These are phyloP conservation scores for Suillus decipiens DNA, from an alignment of 768 basidiomycete genomes.

Conservation along the genomic window DNA sequence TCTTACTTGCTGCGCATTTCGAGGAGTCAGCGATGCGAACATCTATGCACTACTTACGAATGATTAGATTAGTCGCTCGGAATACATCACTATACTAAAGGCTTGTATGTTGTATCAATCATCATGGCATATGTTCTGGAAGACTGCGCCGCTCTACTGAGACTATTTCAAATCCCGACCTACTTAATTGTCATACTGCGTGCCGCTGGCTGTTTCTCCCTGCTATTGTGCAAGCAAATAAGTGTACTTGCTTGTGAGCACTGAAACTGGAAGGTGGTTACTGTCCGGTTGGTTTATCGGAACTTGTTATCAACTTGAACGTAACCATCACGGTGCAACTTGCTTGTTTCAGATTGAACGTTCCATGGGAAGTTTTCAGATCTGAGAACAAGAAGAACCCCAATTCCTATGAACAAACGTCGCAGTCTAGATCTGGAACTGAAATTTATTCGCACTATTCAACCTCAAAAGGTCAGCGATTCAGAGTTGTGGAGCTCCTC, in stretches of 20 bases:
- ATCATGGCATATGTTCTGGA: not conserved
- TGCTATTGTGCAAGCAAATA: not conserved
- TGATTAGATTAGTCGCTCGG: not conserved
- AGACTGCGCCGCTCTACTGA: not conserved
- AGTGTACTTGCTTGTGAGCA: not conserved
- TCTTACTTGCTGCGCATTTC: conserved; percentile 11
- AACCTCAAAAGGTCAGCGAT: not conserved
- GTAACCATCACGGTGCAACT: not conserved
- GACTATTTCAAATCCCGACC: not conserved
- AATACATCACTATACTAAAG: not conserved
- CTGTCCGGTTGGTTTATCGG: not conserved
- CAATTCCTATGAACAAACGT: too few relatives aligned
- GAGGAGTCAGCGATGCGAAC: not conserved
- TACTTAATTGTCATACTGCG: not conserved
- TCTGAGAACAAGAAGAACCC: not conserved
- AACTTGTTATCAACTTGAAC: not conserved
- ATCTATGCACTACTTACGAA: not conserved
- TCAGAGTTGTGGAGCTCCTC: not conserved
- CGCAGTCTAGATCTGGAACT: not conserved
- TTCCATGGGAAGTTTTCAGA: not conserved
- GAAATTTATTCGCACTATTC: not conserved
- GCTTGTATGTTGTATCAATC: not conserved
- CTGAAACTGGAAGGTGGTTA: not conserved
- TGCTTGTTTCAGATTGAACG: not conserved
- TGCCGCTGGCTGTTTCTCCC: not conserved